A percentile compares a stretch with the other conserved stretches of the same genome.
phyloP scores from a whole-genome alignment of 2,329 filamentous ascomycete genomes.

The Aaosphaeria arxii region DNA sequence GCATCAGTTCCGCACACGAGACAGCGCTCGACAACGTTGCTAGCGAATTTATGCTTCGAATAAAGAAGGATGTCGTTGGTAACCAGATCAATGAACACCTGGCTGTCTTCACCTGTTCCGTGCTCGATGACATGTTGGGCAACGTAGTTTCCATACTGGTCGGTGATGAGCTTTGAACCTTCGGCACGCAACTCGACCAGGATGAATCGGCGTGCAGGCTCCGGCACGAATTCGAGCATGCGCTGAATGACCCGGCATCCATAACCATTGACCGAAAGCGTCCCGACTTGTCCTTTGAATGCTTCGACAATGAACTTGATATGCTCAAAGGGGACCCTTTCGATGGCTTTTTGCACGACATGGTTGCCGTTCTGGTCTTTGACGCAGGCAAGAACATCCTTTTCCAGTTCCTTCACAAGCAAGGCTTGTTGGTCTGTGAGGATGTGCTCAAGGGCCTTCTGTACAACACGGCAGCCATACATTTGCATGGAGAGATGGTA shows the following conservation, averaged over 20 bases:
- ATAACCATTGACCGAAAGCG: constrained; percentile 75
- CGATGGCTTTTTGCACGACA: constrained; percentile 91
- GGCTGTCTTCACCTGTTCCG: constrained; percentile 69
- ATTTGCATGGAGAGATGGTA: constrained; percentile 77
- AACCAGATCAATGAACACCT: constrained; percentile 70
- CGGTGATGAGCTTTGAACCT: constrained; percentile 69
- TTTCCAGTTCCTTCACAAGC: constrained; percentile 78
- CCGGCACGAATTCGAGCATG: constrained; percentile 78
- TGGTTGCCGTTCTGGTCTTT: constrained; percentile 93
- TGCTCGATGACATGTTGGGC: constrained; percentile 86
- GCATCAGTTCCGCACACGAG: constrained; percentile 68
- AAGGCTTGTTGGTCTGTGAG: constrained; percentile 86
- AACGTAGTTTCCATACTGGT: constrained; percentile 96
- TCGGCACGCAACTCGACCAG: constrained; percentile 75
- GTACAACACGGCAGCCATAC: constrained; percentile 93
- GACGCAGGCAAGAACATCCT: constrained; percentile 72
- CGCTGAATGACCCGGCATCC: constrained; percentile 92
- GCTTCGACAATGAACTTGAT: constrained; percentile 83
- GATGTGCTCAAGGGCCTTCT: constrained; percentile 91
- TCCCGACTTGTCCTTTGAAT: constrained; percentile 71
- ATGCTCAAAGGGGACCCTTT: constrained; percentile 71
- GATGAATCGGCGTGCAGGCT: constrained; percentile 67
- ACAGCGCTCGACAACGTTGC: constrained; percentile 95
- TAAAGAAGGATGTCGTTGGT: constrained; percentile 68
- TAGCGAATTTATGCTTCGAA: constrained; percentile 95